Percentiles rank a stretch among this genome's conserved stretches.
These are phyloP conservation scores for Pilaira anomala DNA, from an alignment of 192 early-diverging fungal genomes.

Conservation along the genomic window DNA sequence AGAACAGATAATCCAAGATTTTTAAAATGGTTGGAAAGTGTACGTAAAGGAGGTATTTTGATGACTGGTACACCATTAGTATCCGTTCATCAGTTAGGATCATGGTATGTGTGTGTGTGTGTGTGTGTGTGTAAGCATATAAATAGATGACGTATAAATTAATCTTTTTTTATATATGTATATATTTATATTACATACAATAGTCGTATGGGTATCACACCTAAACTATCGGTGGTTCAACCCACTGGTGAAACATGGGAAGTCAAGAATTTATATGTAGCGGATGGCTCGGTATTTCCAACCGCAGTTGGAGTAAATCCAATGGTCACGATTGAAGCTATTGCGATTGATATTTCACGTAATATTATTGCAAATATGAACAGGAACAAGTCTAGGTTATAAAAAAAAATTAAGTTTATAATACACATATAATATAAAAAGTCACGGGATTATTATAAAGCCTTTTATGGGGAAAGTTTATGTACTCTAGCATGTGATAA, in stretches of 20 bases:
- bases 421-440: not conserved
- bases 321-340: conserved; percentile 38
- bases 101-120: conserved; percentile 44
- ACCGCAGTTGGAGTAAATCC: conserved; percentile 58
- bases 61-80: conserved; percentile 36
- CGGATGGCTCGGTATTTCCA: conserved; percentile 24
- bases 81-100: conserved; percentile 66
- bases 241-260: conserved; percentile 70
- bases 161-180: not conserved
- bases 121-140: not conserved
- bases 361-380: not conserved
- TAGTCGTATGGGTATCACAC: conserved; percentile 60
- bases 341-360: conserved; percentile 16
- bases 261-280: conserved; percentile 61
- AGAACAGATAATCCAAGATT: conserved; percentile 33
- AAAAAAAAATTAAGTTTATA: too few relatives aligned
- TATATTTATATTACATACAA: too few relatives aligned
- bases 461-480: not conserved
- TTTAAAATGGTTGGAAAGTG: conserved; percentile 30
- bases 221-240: conserved; percentile 52
- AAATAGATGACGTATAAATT: not conserved
- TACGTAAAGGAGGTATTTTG: conserved; percentile 34
- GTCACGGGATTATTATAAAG: not conserved
- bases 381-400: not conserved
- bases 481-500: conserved; percentile 18